Evolutionary conservation across 2,329 filamentous ascomycete genomes (phyloP), one percentile per base, ranked within the genome.

Genomic region (Zasmidium citrigriseum): DNA sequence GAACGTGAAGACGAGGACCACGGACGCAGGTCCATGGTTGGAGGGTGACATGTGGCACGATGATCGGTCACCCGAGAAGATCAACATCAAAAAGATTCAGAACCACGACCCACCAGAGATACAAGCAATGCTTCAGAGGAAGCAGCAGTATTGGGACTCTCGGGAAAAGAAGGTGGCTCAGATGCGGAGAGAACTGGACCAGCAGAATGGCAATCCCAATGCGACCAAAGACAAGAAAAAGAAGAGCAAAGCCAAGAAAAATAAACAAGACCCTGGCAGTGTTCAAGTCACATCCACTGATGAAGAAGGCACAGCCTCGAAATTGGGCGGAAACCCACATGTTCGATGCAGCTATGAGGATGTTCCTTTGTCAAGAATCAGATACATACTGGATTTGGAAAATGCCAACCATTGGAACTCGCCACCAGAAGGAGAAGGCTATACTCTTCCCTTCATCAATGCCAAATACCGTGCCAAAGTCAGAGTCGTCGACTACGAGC

Each of bases 401-500:
- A 77, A 63, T 72, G 66, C 25, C 76, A 84, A 62, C 70, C 78
- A 47, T 80, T 80, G 18, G 75, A 74, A 25, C 75, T 82, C 1
- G 74, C 80, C 7, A 75, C 61, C 60, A 11, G 52, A 60, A 21
- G 63, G 63, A 18, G 46, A 29, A 11, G 50, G 52, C 22, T 67
- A 64, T 23, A 20, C 46, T 20, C 54, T 72, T 14, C 70, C 70
- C 10, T 73, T 73, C 64, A 57, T 70, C 57, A 91, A 93, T 68
- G 77, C 82, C 57, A 89, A 86, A 45, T 92, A 92, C 70, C 84
- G 86, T 48, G 79, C 85, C 21, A 80, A 82, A 29, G 87, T 90
- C 34, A 87, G 90, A n/a, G 87, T 96, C 1, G 82, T 96, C 34
- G 90, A 96, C 75, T 97, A 90, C 72, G 85, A 82, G 58, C 93